These are phyloP conservation scores for Aspergillus sp. DNA, from an alignment of 2,329 filamentous ascomycete genomes.

Conservation along the genomic window DNA sequence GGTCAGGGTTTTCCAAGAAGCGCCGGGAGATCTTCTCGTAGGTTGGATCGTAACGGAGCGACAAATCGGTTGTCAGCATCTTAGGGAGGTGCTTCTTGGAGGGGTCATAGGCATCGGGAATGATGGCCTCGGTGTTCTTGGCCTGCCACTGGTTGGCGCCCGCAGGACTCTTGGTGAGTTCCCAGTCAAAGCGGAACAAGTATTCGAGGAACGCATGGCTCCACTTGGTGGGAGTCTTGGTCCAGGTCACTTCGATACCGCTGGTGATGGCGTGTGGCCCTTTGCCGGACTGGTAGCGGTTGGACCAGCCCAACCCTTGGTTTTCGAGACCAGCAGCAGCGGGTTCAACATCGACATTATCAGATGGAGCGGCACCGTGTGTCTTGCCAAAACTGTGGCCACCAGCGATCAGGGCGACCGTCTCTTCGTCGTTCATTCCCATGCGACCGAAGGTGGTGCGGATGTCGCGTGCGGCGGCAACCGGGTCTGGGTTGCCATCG, in stretches of 20 bases:
- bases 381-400: conserved; percentile 81
- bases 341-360: conserved; percentile 68
- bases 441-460: conserved; percentile 74
- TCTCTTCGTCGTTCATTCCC: conserved; percentile 83
- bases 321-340: conserved; percentile 63
- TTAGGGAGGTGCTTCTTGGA: conserved; percentile 72
- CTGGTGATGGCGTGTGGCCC: conserved; percentile 73
- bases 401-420: conserved; percentile 74
- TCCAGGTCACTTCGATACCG: conserved; percentile 79
- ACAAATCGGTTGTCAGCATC: conserved; percentile 75
- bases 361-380: conserved; percentile 67
- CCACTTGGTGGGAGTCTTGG: conserved; percentile 73
- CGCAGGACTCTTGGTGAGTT: conserved; percentile 71
- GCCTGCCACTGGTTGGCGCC: conserved; percentile 78
- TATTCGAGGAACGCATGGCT: conserved; percentile 74
- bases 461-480: conserved; percentile 70
- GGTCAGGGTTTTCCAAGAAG: conserved; percentile 68
- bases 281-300: conserved; percentile 64
- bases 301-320: conserved; percentile 74
- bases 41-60: conserved; percentile 68
- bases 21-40: conserved; percentile 76
- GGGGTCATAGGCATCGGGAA: conserved; percentile 70
- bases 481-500: conserved; percentile 68
- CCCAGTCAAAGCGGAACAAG: conserved; percentile 78
- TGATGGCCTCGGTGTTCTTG: conserved; percentile 65